Percentiles rank a stretch among this genome's conserved stretches.
phyloP scores from a whole-genome alignment of 2,329 filamentous ascomycete genomes.

The Verticillium dahliae region DNA sequence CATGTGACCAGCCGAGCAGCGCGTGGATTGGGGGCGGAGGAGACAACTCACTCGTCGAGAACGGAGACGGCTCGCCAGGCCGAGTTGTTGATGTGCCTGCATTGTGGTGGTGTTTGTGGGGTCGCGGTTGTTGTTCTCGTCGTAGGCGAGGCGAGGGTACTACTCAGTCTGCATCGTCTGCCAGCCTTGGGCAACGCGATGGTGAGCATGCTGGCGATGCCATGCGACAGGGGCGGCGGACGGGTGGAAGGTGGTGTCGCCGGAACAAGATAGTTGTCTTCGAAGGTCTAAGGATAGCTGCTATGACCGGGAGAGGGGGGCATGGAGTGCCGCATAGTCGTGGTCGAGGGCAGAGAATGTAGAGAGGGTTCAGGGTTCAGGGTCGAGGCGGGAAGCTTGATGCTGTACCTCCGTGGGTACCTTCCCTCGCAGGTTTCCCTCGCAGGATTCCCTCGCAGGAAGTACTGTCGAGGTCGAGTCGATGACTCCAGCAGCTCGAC shows the following conservation, averaged over 20 bases:
- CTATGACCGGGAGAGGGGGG: background rate
- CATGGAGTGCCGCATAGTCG: background rate
- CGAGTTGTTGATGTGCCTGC: conserved; percentile 22
- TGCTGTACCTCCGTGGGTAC: background rate
- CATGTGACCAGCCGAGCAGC: conserved; percentile 6
- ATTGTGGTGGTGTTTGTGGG: conserved; percentile 12
- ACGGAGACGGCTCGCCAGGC: conserved; percentile 59
- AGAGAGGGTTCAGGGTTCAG: background rate
- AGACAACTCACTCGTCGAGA: conserved; percentile 51
- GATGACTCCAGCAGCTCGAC: background rate
- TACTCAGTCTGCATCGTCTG: conserved; percentile 29
- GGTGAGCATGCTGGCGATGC: conserved; percentile 31
- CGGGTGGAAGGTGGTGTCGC: background rate
- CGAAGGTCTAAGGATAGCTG: background rate
- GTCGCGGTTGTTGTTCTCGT: conserved; percentile 3
- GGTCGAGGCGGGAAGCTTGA: background rate
- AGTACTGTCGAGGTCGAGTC: background rate
- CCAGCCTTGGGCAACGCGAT: conserved; percentile 39
- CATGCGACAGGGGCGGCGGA: background rate
- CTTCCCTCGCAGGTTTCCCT: no score
- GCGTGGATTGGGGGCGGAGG: background rate
- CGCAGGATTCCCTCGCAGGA: no score
- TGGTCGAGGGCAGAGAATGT: background rate
- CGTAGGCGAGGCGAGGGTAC: conserved; percentile 4
- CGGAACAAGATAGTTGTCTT: background rate